phyloP scores from a whole-genome alignment of 176 grass and related monocot genomes.

The Oryza australiensis region DNA sequence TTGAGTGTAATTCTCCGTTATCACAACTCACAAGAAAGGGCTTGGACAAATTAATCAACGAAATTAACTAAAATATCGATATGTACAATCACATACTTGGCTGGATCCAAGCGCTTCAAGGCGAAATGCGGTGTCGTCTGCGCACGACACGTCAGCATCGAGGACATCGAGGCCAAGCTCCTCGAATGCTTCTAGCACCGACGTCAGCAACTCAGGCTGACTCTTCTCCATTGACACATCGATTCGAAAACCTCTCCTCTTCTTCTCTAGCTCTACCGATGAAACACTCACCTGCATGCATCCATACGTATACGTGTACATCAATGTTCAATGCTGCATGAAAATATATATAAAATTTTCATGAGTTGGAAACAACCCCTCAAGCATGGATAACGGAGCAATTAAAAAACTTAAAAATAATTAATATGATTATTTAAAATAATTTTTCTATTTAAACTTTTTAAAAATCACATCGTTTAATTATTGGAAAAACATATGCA shows the following conservation, averaged over 20 bases:
- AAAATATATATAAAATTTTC: too few species aligned
- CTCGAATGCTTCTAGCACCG: slow-evolving; percentile 59
- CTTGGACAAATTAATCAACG: neutral
- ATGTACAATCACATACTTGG: neutral
- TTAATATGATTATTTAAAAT: too few species aligned
- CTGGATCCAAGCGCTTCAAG: slow-evolving; percentile 49
- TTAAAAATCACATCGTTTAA: too few species aligned
- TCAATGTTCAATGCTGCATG: neutral
- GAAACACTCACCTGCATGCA: slow-evolving; percentile 46
- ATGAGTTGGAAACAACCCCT: too few species aligned
- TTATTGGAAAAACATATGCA: too few species aligned
- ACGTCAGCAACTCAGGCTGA: slow-evolving; percentile 41
- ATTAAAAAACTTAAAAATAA: too few species aligned
- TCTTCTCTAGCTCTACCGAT: slow-evolving; percentile 18
- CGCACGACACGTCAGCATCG: slow-evolving; percentile 52
- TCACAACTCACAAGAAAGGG: too few species aligned
- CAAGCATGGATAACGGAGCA: too few species aligned
- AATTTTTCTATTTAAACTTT: too few species aligned
- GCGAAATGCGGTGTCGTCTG: slow-evolving; percentile 39
- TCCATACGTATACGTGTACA: neutral
- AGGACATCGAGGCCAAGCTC: slow-evolving; percentile 64
- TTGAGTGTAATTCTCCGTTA: too few species aligned
- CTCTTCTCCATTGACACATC: slow-evolving; percentile 47
- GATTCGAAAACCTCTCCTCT: slow-evolving; percentile 44
- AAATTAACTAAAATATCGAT: too few species aligned